Base-by-base conservation (phyloP, 1,284 basidiomycete genomes). In the Thelephora terrestris region DNA sequence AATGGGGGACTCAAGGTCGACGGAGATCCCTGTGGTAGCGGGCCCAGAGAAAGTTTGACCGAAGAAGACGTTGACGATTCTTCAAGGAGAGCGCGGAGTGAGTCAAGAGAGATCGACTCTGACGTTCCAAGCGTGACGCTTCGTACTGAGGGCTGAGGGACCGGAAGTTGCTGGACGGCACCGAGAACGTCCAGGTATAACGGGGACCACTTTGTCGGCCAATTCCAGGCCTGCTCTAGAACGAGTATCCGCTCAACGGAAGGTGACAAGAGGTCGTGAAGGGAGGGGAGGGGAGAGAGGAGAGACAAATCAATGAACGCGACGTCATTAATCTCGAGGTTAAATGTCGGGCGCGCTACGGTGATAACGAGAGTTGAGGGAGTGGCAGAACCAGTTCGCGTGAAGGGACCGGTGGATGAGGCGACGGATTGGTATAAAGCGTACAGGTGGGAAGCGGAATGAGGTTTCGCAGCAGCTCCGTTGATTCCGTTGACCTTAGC, bases 131-230 rank as follows among this genome's bases (percentile, higher is more conserved):
- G 71, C 27, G 76, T 67, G 24, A 78, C 80, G 47, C 75, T 79
- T 46, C 80, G 74, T 34, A 91, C 70, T 4, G 66, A 55, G 2
- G 84, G 76, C 7, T 71, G 68, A 2, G 69, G 58, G 29, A 78
- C 74, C 23, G 73, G 69, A 12, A 42, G 25, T 35, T 78, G 70
- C 60, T 92, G 89, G 43, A 93, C 67, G 6, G 85, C 81, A 48
- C 73, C 77, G 51, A 88, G 76, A 21, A 93, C 70, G 38, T 95
- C 92, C 43, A 96, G 76, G 62, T 88, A 94, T 16, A 95, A 71
- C 0, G 91, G 84, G 1, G 91, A 86, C 81, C 90, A 95, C 66
- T 92, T 92, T 46, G 84, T 85, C 17, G 79, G 76, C 74, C 85
- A 88, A 52, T 71, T 72, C 55, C 75, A 71, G 21, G 85, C 73